Conservation (phyloP, 768 basidiomycete species). For the Boletus subparvulus region DNA sequence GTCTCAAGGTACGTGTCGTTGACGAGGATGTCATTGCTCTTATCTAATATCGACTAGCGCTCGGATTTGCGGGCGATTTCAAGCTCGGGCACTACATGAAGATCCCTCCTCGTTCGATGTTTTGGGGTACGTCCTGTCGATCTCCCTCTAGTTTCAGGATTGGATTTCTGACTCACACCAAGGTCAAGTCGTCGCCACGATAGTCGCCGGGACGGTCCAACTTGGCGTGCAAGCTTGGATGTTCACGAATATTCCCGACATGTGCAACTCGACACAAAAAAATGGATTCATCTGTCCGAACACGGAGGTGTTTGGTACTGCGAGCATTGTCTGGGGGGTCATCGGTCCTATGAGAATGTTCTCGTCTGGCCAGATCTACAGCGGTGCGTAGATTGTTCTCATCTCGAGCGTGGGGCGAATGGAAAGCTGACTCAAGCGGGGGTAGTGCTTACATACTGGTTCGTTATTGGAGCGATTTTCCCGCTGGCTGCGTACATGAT, state of each 20-base stretch:
- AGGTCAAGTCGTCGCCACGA: conserved; percentile 60
- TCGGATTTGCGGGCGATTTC: conserved; percentile 68
- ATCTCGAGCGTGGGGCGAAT: neutral
- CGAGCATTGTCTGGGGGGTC: conserved; percentile 79
- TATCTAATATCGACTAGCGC: conserved; percentile 34
- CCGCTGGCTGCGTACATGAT: conserved; percentile 58
- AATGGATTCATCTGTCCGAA: conserved; percentile 68
- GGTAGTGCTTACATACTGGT: conserved; percentile 60
- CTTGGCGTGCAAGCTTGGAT: conserved; percentile 67
- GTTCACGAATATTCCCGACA: conserved; percentile 41
- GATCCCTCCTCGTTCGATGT: conserved; percentile 66
- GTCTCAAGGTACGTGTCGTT: conserved; percentile 35
- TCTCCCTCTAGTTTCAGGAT: neutral
- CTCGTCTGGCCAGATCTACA: conserved; percentile 62
- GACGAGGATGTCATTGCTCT: too few species aligned
- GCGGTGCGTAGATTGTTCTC: conserved; percentile 29
- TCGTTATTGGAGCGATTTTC: conserved; percentile 71
- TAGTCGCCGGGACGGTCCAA: conserved; percentile 67
- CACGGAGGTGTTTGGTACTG: conserved; percentile 75
- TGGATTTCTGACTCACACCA: neutral
- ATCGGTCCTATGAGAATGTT: conserved; percentile 77
- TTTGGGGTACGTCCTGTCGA: conserved; percentile 40
- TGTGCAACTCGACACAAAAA: conserved; percentile 29
- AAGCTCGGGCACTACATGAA: conserved; percentile 79
- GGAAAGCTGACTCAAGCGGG: neutral